Percentiles rank a stretch among this genome's conserved stretches.
phyloP scores from a whole-genome alignment of 1,139 yeast species.

The Lodderomyces parapsilosis region DNA sequence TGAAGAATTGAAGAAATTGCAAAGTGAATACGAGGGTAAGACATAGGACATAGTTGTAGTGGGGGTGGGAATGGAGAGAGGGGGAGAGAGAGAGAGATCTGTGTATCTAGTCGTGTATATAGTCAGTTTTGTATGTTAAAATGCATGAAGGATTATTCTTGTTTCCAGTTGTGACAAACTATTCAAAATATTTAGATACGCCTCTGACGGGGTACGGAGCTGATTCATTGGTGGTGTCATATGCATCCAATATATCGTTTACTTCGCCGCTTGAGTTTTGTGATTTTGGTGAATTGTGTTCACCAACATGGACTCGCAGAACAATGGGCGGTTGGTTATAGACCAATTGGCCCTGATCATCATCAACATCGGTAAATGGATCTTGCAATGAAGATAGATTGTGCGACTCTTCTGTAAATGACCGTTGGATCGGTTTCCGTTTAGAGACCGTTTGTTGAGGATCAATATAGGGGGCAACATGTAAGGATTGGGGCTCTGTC shows the following conservation, averaged over 20 bases:
- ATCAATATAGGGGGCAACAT: background rate
- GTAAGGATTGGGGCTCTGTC: background rate
- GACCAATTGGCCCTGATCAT: background rate
- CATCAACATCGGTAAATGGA: constrained; percentile 1
- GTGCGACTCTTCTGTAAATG: constrained; percentile 7
- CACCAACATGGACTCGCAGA: background rate
- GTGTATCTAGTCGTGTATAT: constrained; percentile 1
- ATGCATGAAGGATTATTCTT: too few species aligned
- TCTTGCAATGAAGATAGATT: background rate
- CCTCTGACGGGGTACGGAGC: constrained; percentile 31
- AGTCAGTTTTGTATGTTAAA: background rate
- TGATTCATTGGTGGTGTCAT: constrained; percentile 1
- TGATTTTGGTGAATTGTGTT: background rate
- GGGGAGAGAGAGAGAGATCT: too few species aligned
- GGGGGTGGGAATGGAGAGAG: too few species aligned
- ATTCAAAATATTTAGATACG: constrained; percentile 18
- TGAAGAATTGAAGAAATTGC: constrained; percentile 68
- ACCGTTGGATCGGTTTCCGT: constrained; percentile 1
- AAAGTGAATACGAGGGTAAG: constrained; percentile 60
- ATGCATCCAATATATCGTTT: constrained; percentile 4
- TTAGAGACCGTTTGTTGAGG: background rate
- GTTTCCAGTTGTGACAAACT: too few species aligned
- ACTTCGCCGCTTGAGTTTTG: background rate
- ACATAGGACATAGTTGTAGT: constrained; percentile 15
- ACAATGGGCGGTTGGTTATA: background rate